phyloP scores from a whole-genome alignment of 2,329 filamentous ascomycete genomes.

The Ophiocordyceps polyrhachis-furcata region DNA sequence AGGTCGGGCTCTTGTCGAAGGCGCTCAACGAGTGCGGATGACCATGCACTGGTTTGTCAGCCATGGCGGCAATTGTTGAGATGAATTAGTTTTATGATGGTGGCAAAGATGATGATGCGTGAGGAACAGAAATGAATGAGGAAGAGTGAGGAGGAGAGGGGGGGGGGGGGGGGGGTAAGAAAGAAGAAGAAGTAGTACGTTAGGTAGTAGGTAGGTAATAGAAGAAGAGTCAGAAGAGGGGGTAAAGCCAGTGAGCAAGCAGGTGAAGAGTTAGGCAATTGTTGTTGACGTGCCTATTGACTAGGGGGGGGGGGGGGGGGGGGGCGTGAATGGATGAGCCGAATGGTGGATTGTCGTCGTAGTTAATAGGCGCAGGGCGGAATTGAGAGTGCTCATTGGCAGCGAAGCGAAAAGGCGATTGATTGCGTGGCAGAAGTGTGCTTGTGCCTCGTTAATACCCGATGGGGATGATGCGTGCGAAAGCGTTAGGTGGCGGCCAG shows the following conservation, averaged over 20 bases:
- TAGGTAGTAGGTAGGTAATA: not conserved
- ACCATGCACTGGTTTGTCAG: slow-evolving; percentile 17
- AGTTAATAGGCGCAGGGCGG: not conserved
- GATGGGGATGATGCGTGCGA: slow-evolving; percentile 3
- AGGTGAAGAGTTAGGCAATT: not conserved
- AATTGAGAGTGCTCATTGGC: not conserved
- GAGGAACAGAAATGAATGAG: not conserved
- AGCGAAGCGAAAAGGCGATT: not conserved
- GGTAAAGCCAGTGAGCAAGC: not conserved
- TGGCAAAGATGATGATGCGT: not conserved
- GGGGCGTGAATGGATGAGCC: not conserved
- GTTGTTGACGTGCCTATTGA: not conserved
- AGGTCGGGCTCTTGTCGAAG: slow-evolving; percentile 11
- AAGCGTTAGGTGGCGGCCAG: slow-evolving; percentile 4
- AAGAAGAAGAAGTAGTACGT: not conserved
- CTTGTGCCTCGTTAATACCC: slow-evolving; percentile 5
- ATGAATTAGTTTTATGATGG: slow-evolving; percentile 1
- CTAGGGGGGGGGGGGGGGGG: not conserved
- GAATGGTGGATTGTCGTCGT: not conserved
- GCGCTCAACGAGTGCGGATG: slow-evolving; percentile 12
- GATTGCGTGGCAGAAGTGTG: not conserved
- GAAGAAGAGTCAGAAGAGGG: not conserved
- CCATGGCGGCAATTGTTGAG: slow-evolving; percentile 5
- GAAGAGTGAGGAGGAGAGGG: not conserved
- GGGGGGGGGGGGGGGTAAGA: not conserved